Conservation (phyloP, 768 basidiomycete species). For the Lanmaoa rubissima region DNA sequence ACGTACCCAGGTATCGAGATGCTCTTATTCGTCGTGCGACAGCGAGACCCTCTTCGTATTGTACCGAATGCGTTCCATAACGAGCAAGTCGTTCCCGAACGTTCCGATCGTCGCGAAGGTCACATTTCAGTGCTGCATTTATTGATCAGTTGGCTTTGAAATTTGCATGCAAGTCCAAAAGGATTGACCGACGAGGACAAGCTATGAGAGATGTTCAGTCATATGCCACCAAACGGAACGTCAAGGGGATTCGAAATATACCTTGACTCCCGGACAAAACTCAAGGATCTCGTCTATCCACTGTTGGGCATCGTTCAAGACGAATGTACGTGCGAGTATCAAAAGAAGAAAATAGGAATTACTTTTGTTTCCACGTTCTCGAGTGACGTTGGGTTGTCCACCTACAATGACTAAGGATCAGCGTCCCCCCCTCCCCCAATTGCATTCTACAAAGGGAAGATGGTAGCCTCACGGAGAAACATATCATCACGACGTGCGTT, state of each 20-base stretch:
- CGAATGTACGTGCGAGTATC: not conserved
- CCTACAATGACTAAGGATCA: conserved; percentile 39
- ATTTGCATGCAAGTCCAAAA: not conserved
- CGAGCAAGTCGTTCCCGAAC: conserved; percentile 72
- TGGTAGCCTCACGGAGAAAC: conserved; percentile 73
- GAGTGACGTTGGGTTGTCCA: conserved; percentile 92
- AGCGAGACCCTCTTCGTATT: conserved; percentile 90
- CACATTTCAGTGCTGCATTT: conserved; percentile 84
- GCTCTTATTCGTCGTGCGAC: conserved; percentile 90
- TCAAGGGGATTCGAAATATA: conserved; percentile 29
- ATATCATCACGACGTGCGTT: conserved; percentile 94
- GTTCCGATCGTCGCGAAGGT: conserved; percentile 81
- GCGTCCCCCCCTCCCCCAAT: not conserved
- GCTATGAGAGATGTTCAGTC: conserved; percentile 39
- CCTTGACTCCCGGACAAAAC: conserved; percentile 94
- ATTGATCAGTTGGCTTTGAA: conserved; percentile 11
- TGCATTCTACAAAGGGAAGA: not conserved
- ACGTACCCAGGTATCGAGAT: conserved; percentile 84
- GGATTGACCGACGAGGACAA: conserved; percentile 83
- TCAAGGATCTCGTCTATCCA: conserved; percentile 93
- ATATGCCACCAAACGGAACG: not conserved
- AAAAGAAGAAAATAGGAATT: not conserved
- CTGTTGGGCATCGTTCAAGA: conserved; percentile 39
- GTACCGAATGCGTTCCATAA: conserved; percentile 68
- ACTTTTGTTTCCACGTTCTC: conserved; percentile 97